Percentiles rank a stretch among this genome's conserved stretches.
Conservation (phyloP, 192 early-diverging fungal species). For the Coemansia sp. region DNA sequence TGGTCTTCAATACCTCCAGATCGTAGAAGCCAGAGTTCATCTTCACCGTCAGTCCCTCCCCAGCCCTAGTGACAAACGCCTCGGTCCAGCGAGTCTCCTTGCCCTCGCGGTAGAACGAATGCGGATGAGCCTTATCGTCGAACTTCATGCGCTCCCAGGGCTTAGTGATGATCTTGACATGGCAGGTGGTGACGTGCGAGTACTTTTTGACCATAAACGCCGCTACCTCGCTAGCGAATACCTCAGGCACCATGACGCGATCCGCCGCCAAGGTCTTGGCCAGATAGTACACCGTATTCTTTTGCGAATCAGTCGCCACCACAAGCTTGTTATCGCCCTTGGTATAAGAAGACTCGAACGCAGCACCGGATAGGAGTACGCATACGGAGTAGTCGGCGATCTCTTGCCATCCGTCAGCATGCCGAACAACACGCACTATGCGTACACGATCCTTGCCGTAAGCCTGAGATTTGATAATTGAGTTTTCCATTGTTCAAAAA, state of each 20-base stretch:
- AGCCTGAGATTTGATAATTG: slow-evolving; percentile 59
- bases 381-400: slow-evolving; percentile 71
- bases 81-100: slow-evolving; percentile 69
- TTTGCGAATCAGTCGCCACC: slow-evolving; percentile 76
- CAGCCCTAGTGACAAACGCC: slow-evolving; percentile 52
- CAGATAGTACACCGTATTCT: slow-evolving; percentile 77
- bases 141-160: slow-evolving; percentile 76
- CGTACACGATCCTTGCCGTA: slow-evolving; percentile 81
- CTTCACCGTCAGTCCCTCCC: slow-evolving; percentile 20
- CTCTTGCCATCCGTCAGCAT: slow-evolving; percentile 62
- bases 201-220: slow-evolving; percentile 74
- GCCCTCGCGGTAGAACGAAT: slow-evolving; percentile 74
- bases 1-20: slow-evolving; percentile 81
- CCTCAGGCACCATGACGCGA: slow-evolving; percentile 71
- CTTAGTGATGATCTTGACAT: slow-evolving; percentile 70
- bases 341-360: slow-evolving; percentile 71
- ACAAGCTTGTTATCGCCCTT: slow-evolving; percentile 77
- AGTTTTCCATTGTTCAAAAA: slow-evolving; percentile 44
- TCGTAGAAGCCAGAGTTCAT: slow-evolving; percentile 72
- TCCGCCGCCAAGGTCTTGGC: slow-evolving; percentile 66
- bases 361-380: slow-evolving; percentile 60
- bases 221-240: slow-evolving; percentile 71
- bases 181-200: slow-evolving; percentile 64
- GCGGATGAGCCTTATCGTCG: slow-evolving; percentile 64
- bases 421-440: slow-evolving; percentile 70